Evolutionary conservation across 805 yeast genomes (phyloP), one percentile per base, ranked within the genome.

Genomic region (Cyberlindnera bimundalis): DNA sequence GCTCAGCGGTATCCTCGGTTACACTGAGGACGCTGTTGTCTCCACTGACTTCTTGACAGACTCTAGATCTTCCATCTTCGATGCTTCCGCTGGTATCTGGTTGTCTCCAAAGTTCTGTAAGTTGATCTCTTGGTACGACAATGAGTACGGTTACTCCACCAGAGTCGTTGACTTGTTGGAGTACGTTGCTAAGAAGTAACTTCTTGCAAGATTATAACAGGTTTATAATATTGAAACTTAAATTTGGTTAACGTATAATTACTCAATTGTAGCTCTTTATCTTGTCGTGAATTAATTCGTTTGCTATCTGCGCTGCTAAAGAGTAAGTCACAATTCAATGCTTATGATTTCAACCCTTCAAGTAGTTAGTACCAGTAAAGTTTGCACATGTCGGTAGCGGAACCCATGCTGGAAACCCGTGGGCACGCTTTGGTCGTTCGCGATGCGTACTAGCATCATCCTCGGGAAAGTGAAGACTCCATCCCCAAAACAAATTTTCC

Each of bases 81-180:
- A 88, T 67, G 84, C 91, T 57, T 78, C 76, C 74, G 96, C 96
- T 52, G 95, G 96, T 74, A 84, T 87, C 71, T 75, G 79, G 64
- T 74, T 88, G 63, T 81, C 88, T 68, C 87, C 88, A 66, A 79
- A 81, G 61, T 88, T 88, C 69, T 93, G 86, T 72, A 88, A 88
- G 81, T 78, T 88, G 65, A 75, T 87, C 70, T 78, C 95, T 48
- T 88, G 96, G 96, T 88, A 88, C 80, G 96, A 88, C 71, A 88
- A 88, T 74, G 96, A 88, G 77, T 88, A 68, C 76, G 96, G 96
- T 68, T 88, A 88, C 85, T 84, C 95, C 60, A 84, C 93, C 73
- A 88, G 96, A 78, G 96, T 88, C 57, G 95, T 88, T 56, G 96
- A 88, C 76, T 74, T 88, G 64, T 71, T 87, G 60, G 80, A 83